Percentiles rank a stretch among this genome's conserved stretches.
These are phyloP conservation scores for Clarireedia paspali DNA, from an alignment of 2,329 filamentous ascomycete species.

Conservation along the genomic window DNA sequence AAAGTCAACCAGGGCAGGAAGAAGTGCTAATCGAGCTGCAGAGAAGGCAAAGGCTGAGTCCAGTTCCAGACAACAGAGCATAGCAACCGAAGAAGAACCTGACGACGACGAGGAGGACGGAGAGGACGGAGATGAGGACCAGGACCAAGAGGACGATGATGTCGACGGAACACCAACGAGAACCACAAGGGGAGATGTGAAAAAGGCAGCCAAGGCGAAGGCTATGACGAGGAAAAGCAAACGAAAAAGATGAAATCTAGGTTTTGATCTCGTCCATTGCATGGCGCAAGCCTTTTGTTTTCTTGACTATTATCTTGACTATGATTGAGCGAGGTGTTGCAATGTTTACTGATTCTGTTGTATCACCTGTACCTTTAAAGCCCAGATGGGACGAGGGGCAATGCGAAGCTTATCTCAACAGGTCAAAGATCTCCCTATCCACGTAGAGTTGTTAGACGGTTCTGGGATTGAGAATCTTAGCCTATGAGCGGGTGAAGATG, in stretches of 20 bases:
- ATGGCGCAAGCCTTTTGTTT: not conserved
- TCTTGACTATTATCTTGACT: not conserved
- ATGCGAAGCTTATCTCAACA: too few species aligned
- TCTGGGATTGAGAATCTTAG: too few species aligned
- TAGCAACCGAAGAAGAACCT: constrained; percentile 27
- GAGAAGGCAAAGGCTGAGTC: constrained; percentile 34
- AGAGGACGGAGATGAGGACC: constrained; percentile 28
- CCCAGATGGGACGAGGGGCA: too few species aligned
- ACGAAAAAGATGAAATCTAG: constrained; percentile 19
- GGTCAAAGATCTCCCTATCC: too few species aligned
- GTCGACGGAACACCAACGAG: constrained; percentile 24
- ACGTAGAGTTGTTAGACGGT: too few species aligned
- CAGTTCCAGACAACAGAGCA: constrained; percentile 29
- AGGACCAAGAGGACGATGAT: constrained; percentile 33
- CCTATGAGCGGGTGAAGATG: too few species aligned
- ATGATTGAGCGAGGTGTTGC: not conserved
- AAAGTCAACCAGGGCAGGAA: constrained; percentile 30
- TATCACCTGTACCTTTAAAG: too few species aligned
- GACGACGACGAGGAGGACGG: constrained; percentile 29
- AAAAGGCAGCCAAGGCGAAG: constrained; percentile 13
- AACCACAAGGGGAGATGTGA: constrained; percentile 17
- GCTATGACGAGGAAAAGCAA: constrained; percentile 23
- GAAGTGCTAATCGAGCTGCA: constrained; percentile 34
- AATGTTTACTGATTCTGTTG: too few species aligned
- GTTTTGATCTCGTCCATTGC: not conserved